phyloP scores from a whole-genome alignment of 2,329 filamentous ascomycete genomes.

The Mollisiaceae sp. region DNA sequence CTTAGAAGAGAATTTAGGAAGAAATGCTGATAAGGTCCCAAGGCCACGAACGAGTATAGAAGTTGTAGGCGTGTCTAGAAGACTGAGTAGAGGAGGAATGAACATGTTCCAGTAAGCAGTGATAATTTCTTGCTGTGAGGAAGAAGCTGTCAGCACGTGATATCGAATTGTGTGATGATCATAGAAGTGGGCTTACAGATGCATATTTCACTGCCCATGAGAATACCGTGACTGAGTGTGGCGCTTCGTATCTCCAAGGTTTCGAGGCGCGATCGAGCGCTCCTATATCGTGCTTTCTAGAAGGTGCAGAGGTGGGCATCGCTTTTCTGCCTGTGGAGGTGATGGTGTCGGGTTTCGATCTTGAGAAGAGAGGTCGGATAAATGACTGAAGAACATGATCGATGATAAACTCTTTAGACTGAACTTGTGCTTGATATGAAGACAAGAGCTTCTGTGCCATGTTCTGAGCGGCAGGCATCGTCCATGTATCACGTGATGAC shows the following conservation, averaged over 20 bases:
- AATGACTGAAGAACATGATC: slow-evolving; percentile 64
- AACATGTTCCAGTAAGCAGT: slow-evolving; percentile 69
- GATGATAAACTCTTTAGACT: slow-evolving; percentile 50
- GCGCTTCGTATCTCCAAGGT: slow-evolving; percentile 64
- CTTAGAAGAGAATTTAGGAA: slow-evolving; percentile 53
- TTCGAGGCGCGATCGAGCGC: slow-evolving; percentile 51
- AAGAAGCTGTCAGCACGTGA: background rate
- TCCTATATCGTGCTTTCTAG: slow-evolving; percentile 43
- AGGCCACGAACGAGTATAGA: slow-evolving; percentile 62
- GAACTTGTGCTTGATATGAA: slow-evolving; percentile 28
- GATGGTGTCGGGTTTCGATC: slow-evolving; percentile 56
- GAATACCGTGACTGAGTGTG: slow-evolving; percentile 60
- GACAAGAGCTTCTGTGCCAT: slow-evolving; percentile 44
- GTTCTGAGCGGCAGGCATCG: slow-evolving; percentile 41
- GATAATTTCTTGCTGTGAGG: slow-evolving; percentile 49
- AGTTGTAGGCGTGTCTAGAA: slow-evolving; percentile 67
- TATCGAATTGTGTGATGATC: background rate
- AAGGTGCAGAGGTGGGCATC: slow-evolving; percentile 49
- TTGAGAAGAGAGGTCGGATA: slow-evolving; percentile 70
- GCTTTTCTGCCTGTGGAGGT: slow-evolving; percentile 63
- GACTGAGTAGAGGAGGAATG: slow-evolving; percentile 70
- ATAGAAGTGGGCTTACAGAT: slow-evolving; percentile 49
- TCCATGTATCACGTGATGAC: slow-evolving; percentile 46
- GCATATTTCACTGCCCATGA: slow-evolving; percentile 62
- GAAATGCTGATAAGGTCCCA: slow-evolving; percentile 56